These are phyloP conservation scores for Tetragonia tetragonoides DNA, from an alignment of 148 eudicot species.

Conservation along the genomic window DNA sequence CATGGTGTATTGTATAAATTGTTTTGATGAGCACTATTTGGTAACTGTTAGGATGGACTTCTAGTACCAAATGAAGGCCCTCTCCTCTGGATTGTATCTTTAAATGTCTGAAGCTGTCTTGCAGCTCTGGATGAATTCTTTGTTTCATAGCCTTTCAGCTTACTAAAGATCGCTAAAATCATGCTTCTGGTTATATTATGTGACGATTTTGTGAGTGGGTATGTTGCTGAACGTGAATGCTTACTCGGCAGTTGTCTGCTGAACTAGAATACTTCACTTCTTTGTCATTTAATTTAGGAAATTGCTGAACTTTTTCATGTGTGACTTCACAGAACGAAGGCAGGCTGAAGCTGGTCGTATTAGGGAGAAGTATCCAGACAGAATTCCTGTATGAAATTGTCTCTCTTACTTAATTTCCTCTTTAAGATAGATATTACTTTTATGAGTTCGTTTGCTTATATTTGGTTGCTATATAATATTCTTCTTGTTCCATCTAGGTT, in stretches of 20 bases:
- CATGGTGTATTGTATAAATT: background rate
- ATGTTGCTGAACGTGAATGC: background rate
- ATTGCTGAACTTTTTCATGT: background rate
- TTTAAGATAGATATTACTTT: background rate
- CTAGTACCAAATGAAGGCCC: background rate
- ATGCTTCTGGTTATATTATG: background rate
- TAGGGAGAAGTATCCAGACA: conserved; percentile 92
- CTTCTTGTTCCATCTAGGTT: conserved; percentile 41
- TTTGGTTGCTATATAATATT: background rate
- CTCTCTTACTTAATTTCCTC: background rate
- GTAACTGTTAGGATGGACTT: background rate
- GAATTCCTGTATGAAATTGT: conserved; percentile 68
- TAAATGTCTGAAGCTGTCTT: background rate
- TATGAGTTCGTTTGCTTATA: background rate
- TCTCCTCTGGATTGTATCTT: background rate
- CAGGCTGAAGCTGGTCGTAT: conserved; percentile 97
- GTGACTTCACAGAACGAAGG: conserved; percentile 60
- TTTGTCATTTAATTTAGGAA: too few relatives aligned
- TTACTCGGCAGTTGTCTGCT: background rate
- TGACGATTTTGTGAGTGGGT: background rate
- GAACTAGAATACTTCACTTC: background rate
- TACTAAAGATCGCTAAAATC: too few relatives aligned
- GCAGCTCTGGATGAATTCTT: background rate
- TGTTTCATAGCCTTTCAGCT: background rate
- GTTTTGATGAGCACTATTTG: background rate